A percentile compares a stretch with the other conserved stretches of the same genome.
Evolutionary conservation across 805 yeast species (phyloP).

Genomic region (Yamadazyma kitorensis): DNA sequence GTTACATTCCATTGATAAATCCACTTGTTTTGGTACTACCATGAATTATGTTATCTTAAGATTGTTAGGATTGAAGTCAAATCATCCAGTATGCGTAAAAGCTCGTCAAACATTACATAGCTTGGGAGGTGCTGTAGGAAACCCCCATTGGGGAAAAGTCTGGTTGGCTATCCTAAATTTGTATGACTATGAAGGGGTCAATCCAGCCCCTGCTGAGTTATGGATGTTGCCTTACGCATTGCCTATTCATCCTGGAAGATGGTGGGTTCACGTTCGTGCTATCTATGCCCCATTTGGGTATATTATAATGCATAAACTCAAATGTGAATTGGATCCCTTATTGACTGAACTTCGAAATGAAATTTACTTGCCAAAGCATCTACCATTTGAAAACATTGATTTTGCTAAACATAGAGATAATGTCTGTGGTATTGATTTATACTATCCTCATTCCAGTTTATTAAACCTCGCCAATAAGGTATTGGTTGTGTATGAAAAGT

Average conservation of each 20-base stretch:
- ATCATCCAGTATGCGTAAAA: conserved; percentile 72
- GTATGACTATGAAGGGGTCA: conserved; percentile 94
- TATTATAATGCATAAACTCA: conserved; percentile 53
- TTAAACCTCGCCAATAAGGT: conserved; percentile 60
- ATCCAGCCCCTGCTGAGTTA: conserved; percentile 96
- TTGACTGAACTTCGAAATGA: conserved; percentile 68
- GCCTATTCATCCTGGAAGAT: conserved; percentile 90
- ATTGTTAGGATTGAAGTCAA: conserved; percentile 67
- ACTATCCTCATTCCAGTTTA: conserved; percentile 82
- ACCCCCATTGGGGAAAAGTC: conserved; percentile 97
- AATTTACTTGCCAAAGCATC: conserved; percentile 52
- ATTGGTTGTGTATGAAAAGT: conserved; percentile 64
- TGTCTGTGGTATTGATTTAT: conserved; percentile 88
- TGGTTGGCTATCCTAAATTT: conserved; percentile 81
- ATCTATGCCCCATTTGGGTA: conserved; percentile 87
- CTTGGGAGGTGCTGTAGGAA: conserved; percentile 85
- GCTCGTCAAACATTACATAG: conserved; percentile 69
- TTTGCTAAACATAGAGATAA: conserved; percentile 72
- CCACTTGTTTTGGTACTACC: conserved; percentile 93
- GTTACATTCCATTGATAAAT: conserved; percentile 83
- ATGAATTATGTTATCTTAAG: conserved; percentile 83
- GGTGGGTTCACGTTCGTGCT: conserved; percentile 99
- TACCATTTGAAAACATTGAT: conserved; percentile 63
- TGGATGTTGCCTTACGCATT: conserved; percentile 81
- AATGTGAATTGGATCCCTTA: conserved; percentile 62